Evolutionary conservation across 2,329 filamentous ascomycete genomes (phyloP).

Genomic region (Fusarium ramigenum): DNA sequence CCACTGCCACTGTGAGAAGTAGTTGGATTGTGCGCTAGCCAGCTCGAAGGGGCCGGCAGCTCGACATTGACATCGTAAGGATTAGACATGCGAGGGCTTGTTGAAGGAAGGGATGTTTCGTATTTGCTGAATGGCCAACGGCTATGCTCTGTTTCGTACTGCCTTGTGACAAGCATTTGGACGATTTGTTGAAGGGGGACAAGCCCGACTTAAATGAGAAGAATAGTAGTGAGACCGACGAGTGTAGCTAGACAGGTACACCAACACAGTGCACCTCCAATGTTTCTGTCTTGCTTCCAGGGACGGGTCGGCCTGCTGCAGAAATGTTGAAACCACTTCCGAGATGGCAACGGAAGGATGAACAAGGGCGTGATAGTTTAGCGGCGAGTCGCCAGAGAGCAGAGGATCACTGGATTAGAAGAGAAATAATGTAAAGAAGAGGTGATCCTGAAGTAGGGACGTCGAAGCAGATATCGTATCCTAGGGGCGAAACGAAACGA

Average conservation of each 20-base stretch:
- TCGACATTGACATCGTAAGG: constrained; percentile 57
- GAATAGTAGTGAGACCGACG: constrained; percentile 12
- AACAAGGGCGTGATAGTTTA: constrained; percentile 9
- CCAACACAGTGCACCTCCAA: constrained; percentile 34
- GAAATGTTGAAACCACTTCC: constrained; percentile 31
- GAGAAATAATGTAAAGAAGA: constrained; percentile 18
- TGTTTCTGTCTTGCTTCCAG: constrained; percentile 21
- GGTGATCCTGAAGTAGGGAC: background rate
- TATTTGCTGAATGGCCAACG: constrained; percentile 65
- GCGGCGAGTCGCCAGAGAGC: constrained; percentile 8
- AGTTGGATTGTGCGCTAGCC: constrained; percentile 65
- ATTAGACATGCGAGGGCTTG: constrained; percentile 67
- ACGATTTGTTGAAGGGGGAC: constrained; percentile 12
- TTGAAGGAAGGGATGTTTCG: constrained; percentile 56
- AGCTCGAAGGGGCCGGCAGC: constrained; percentile 64
- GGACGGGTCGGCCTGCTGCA: constrained; percentile 30
- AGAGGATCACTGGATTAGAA: constrained; percentile 20
- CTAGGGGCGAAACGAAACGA: background rate
- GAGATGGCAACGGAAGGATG: constrained; percentile 26
- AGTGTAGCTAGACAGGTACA: constrained; percentile 26
- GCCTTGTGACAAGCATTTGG: constrained; percentile 63
- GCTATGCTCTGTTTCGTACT: constrained; percentile 62
- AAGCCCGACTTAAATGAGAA: constrained; percentile 18
- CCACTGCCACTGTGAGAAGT: constrained; percentile 56
- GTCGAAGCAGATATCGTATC: background rate